Evolutionary conservation across 805 yeast genomes (phyloP), one percentile per base, ranked within the genome.

Genomic region (Grigorovia yakushimaensis): DNA sequence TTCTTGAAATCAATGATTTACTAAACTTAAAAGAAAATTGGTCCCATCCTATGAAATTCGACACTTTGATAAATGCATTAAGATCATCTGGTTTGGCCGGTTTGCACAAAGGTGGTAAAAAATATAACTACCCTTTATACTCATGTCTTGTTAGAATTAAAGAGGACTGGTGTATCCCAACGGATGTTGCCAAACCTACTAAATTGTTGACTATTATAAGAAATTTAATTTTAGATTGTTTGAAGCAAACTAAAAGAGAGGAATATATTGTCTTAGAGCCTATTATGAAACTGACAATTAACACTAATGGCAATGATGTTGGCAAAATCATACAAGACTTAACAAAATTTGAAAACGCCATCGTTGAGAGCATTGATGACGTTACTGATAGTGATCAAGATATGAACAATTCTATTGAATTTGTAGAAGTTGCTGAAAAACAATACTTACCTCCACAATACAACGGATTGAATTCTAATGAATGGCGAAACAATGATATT

Each of bases 261-360:
- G 54, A 63, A 1, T 78, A 76, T 59, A 73, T 81, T 1, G 63
- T 89, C 1, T 69, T 91, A 63, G 98, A 93, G 65, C 98, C 98
- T 0, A 72, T 84, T 24, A 91, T 93, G 97, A 72, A 75, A 35
- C 81, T 88, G 4, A 71, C 71, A 7, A 79, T 93, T 1, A 76
- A 73, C 45, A 82, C 82, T 2, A 73, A 74, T 46, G 83, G 88
- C 27, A 82, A 77, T 47, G 85, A 83, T 49, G 65, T 91, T 54
- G 98, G 98, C 19, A 73, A 73, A 35, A 93, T 93, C 1, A 75
- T 87, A 38, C 94, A 87, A 55, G 98, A 93, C 60, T 67, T 93
- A 45, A 81, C 87, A 40, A 79, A 86, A 27, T 74, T 82, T 13
- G 74, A 98, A 51, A 80, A 82, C 41, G 97, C 95, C 1, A 72